Conservation (phyloP, 163 green algal genomes). For the Scenedesmus sp. region DNA sequence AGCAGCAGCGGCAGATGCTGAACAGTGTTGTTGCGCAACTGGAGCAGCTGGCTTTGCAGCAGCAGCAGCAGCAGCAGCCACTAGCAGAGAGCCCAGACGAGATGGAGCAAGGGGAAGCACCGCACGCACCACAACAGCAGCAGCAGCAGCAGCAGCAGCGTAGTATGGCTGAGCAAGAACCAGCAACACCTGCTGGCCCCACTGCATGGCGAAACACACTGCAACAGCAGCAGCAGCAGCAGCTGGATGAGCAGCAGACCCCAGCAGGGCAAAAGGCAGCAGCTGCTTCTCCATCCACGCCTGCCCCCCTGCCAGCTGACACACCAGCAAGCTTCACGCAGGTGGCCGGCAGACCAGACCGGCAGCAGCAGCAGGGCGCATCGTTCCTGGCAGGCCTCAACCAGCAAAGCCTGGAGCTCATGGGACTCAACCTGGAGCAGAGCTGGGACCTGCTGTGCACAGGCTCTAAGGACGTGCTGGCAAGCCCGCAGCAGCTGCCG, state of each 20-base stretch:
- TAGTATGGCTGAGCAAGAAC: not conserved
- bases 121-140: not conserved
- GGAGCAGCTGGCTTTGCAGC: not conserved
- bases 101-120: not conserved
- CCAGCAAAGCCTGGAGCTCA: slow-evolving; percentile 37
- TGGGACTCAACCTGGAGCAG: slow-evolving; percentile 9
- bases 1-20: slow-evolving; percentile 8
- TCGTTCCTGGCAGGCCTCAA: not conserved
- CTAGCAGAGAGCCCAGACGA: not conserved
- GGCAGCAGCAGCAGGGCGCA: not conserved
- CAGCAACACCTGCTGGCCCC: not conserved
- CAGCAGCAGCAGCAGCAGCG: not conserved
- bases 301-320: not conserved
- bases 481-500: slow-evolving; percentile 19
- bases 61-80: slow-evolving; percentile 11
- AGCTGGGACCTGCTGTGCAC: slow-evolving; percentile 16
- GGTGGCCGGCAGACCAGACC: not conserved
- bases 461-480: not conserved
- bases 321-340: slow-evolving; percentile 11
- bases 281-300: not conserved
- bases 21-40: not conserved
- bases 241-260: not conserved
- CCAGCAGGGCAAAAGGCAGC: not conserved
- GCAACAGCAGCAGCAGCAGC: not conserved
- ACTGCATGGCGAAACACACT: not conserved